Percentiles rank a stretch among this genome's conserved stretches.
phyloP scores from a whole-genome alignment of 2,329 filamentous ascomycete species.

The Delphinella strobiligena region DNA sequence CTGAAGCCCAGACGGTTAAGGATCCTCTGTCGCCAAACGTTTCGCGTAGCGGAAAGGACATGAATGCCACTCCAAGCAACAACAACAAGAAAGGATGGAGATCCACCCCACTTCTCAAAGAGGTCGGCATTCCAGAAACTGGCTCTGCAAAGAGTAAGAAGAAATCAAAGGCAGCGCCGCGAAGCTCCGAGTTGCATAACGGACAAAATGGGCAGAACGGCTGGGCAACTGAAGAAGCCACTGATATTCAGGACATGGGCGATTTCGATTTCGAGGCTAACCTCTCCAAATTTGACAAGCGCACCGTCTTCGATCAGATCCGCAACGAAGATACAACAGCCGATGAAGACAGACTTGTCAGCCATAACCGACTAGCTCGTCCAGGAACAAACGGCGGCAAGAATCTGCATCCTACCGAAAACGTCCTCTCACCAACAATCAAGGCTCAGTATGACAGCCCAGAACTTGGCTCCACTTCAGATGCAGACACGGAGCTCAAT shows the following conservation, averaged over 20 bases:
- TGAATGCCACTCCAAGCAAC: conserved; percentile 20
- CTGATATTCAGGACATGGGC: conserved; percentile 81
- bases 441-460: conserved; percentile 17
- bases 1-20: conserved; percentile 15
- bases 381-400: conserved; percentile 55
- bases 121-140: conserved; percentile 23
- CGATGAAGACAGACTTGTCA: conserved; percentile 82
- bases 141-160: conserved; percentile 25
- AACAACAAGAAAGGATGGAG: conserved; percentile 53
- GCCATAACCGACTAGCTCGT: conserved; percentile 59
- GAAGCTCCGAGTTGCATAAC: conserved; percentile 18
- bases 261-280: conserved; percentile 91
- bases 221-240: conserved; percentile 93
- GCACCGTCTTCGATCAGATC: conserved; percentile 82
- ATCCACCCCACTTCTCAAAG: conserved; percentile 55
- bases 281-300: conserved; percentile 90
- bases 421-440: conserved; percentile 57
- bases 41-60: conserved; percentile 24
- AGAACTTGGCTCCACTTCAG: conserved; percentile 19
- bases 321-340: conserved; percentile 76
- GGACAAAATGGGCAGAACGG: conserved; percentile 54
- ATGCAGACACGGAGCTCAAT: conserved; percentile 23
- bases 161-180: conserved; percentile 30
- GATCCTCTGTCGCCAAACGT: conserved; percentile 13
- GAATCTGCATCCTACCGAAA: conserved; percentile 85